Evolutionary conservation across 768 basidiomycete genomes (phyloP).

Genomic region (Butyriboletus loyo): DNA sequence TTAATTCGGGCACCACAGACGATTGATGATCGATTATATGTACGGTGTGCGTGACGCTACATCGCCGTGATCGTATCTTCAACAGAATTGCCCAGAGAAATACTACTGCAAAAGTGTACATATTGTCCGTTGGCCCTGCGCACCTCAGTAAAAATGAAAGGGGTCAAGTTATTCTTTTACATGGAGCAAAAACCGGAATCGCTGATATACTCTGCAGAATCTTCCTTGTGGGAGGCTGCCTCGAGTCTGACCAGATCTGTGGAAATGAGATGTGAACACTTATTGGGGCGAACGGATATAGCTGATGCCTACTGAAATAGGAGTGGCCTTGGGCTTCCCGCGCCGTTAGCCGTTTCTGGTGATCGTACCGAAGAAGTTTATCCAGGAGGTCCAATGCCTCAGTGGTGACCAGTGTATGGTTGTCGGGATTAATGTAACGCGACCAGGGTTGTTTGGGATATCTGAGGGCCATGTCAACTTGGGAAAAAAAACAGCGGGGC

Average conservation of each 20-base stretch:
- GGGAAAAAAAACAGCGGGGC: neutral
- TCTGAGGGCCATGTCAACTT: slow-evolving; percentile 24
- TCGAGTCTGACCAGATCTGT: slow-evolving; percentile 49
- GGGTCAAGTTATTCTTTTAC: slow-evolving; percentile 8
- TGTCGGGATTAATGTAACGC: slow-evolving; percentile 56
- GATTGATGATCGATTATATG: slow-evolving; percentile 12
- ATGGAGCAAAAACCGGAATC: slow-evolving; percentile 50
- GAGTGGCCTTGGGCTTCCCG: slow-evolving; percentile 64
- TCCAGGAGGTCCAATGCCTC: slow-evolving; percentile 69
- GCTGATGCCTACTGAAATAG: slow-evolving; percentile 53
- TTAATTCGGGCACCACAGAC: slow-evolving; percentile 12
- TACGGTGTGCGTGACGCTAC: slow-evolving; percentile 11
- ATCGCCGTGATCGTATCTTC: slow-evolving; percentile 12
- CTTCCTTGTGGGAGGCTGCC: slow-evolving; percentile 40
- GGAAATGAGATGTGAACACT: slow-evolving; percentile 22
- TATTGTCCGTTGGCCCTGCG: slow-evolving; percentile 3
- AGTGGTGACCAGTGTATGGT: slow-evolving; percentile 53
- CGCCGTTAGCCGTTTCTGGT: slow-evolving; percentile 65
- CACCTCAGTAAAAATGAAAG: neutral
- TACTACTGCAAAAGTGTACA: slow-evolving; percentile 2
- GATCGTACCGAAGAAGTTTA: slow-evolving; percentile 65
- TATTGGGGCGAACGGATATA: slow-evolving; percentile 17
- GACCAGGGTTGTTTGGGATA: slow-evolving; percentile 67
- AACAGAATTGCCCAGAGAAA: slow-evolving; percentile 10
- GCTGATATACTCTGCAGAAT: slow-evolving; percentile 41